A percentile compares a stretch with the other conserved stretches of the same genome.
Evolutionary conservation across 306 rosid genomes (phyloP).

Genomic region (Vigna trinervia): DNA sequence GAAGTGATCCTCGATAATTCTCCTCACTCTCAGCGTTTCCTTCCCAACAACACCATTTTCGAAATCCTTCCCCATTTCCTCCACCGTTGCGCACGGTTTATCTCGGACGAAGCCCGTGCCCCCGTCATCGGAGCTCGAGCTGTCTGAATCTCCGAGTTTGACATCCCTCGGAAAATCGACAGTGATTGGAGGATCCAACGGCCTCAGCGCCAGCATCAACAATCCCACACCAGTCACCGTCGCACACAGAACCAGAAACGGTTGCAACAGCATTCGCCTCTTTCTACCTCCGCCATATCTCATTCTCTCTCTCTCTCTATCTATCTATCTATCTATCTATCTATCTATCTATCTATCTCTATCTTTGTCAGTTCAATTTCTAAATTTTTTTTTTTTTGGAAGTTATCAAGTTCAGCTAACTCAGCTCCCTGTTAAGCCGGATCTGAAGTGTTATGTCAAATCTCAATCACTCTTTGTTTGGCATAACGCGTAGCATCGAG

Average conservation of each 20-base stretch:
- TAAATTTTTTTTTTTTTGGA: neutral
- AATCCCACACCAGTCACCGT: constrained; percentile 56
- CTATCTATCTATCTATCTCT: neutral
- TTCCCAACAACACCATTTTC: constrained; percentile 47
- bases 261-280: constrained; percentile 55
- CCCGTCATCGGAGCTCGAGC: constrained; percentile 33
- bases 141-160: constrained; percentile 41
- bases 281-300: constrained; percentile 66
- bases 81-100: constrained; percentile 80
- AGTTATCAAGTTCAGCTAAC: constrained; percentile 8
- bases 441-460: constrained; percentile 40
- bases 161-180: constrained; percentile 44
- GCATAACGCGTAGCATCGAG: constrained; percentile 3
- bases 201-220: constrained; percentile 59
- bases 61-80: constrained; percentile 80
- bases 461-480: neutral
- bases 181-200: constrained; percentile 63
- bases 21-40: constrained; percentile 70
- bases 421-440: constrained; percentile 40
- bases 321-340: neutral
- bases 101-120: constrained; percentile 26
- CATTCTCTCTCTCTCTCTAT: constrained; percentile 43
- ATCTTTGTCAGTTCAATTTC: neutral
- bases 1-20: constrained; percentile 69
- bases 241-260: constrained; percentile 58